These are phyloP conservation scores for Selaginella tamariscina DNA, from an alignment of 75 land plant species.

Conservation along the genomic window DNA sequence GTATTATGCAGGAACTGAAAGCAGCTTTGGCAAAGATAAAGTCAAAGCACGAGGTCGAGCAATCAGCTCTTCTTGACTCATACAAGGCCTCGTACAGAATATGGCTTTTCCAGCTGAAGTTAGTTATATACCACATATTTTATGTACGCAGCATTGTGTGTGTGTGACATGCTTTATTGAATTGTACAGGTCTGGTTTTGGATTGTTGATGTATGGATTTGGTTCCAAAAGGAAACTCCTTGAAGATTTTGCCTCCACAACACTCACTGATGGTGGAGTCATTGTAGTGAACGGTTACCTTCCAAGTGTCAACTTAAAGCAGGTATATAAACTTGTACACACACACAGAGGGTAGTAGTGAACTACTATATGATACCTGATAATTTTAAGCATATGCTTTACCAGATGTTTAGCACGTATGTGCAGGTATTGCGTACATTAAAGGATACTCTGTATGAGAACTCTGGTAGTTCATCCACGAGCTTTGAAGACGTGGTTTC, in stretches of 20 bases:
- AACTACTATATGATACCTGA: too few species aligned
- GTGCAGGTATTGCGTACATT: neutral
- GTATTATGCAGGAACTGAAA: constrained; percentile 42
- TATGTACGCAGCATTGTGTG: neutral
- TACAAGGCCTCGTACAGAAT: constrained; percentile 42
- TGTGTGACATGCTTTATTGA: neutral
- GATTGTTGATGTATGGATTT: constrained; percentile 96
- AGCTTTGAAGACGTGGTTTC: constrained; percentile 62
- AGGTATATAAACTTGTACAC: constrained; percentile 31
- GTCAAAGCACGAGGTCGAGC: constrained; percentile 67
- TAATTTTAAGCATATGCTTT: too few species aligned
- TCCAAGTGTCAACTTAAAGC: constrained; percentile 70
- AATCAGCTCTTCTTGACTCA: constrained; percentile 31
- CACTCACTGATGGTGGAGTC: constrained; percentile 60
- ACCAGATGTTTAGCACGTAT: neutral
- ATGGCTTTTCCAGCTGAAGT: constrained; percentile 80
- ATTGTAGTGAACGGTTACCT: constrained; percentile 96
- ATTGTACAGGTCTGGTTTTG: constrained; percentile 74
- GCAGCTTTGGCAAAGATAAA: constrained; percentile 37
- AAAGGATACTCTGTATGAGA: neutral
- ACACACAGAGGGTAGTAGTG: neutral
- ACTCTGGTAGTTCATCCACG: constrained; percentile 14
- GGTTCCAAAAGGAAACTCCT: constrained; percentile 83
- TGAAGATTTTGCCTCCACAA: constrained; percentile 83
- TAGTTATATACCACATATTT: neutral